Evolutionary conservation across 1,284 basidiomycete genomes (phyloP), one percentile per base, ranked within the genome.

Genomic region (Ceratobasidium sp.): DNA sequence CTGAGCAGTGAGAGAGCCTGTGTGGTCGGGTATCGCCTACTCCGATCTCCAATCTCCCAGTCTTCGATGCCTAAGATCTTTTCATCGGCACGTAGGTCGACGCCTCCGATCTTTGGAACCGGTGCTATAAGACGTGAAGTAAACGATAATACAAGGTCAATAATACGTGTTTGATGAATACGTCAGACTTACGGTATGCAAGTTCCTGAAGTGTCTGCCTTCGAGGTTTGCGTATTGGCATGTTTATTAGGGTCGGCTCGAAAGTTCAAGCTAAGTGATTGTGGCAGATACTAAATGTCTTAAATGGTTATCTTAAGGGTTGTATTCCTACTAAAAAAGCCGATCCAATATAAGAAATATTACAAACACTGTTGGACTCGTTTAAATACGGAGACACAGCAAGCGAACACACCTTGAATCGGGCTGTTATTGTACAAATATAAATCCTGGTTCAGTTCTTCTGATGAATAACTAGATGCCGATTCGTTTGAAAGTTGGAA

Each of bases 181-280:
- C 42, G 48, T n/a, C 20, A 20, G 20, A 64, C 70, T 62, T 52
- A 73, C 70, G 70, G 57, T 73, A 73, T 12, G 70, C 71, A 33
- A 65, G 61, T 54, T 65, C 71, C 26, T 74, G 59, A n/a, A 74
- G 48, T 5, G 71, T 64, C 26, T 74, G 70, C 52, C 71, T 64
- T 26, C 71, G 71, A 20, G 59, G 59, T 44, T 74, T 74, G 26
- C 61, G 71, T 20, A 65, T 65, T n/a, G 59, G 71, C 71, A 74
- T 74, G 65, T 15, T 48, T 38, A 15, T 28, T 50, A 28, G 42
- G 46, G 54, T 23, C 23, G 48, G n/a, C 26, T 28, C 52, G 17
- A 33, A 46, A 20, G 28, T 20, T 40, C 61, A 48, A 46, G 48
- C 26, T 15, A 13, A 28, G n/a, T 48, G 38, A n/a, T 9, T 28